Evolutionary conservation across 352 stramenopile species (phyloP), one percentile per base, ranked within the genome.

Genomic region (Pythium sukuiense): DNA sequence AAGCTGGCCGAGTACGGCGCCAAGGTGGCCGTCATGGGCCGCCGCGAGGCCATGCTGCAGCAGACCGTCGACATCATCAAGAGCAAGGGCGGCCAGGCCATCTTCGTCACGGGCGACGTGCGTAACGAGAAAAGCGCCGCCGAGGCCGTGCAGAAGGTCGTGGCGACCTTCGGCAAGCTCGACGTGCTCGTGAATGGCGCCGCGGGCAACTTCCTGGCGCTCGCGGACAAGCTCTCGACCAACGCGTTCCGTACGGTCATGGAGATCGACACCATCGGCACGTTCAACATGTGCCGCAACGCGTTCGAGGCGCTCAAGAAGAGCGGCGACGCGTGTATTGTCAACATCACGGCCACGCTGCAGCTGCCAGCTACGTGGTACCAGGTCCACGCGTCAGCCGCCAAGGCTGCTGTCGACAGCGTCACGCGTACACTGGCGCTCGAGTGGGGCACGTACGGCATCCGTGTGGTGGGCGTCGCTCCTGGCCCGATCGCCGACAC

Each of bases 161-260:
- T 97, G 7, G 65, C 75, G 16, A 68, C 80, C 27, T 98, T 92
- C 67, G 94, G 93, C 30, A 84, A 82, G 60, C 74, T 99, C 7
- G 88, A 98, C 73, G 92, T 98, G 69, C 73, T 99, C 18, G 83
- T 99, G 14, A 99, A 99, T 74, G 85, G 88, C 35, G 96, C 96
- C 0, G 96, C 96, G 0, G 96, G 96, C 59, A 99, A 99, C 72
- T 99, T 99, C 76, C 66, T 99, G 48, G 77, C 82, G 53, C 67
- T 88, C 33, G 91, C 91, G 6, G 85, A 96, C 50, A 83, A 90
- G 59, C 70, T 99, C 35, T 93, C 76, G 43, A 95, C 91, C 3
- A 98, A 98, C 73, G 96, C 89, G 55, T 98, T 98, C 76, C 90
- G 89, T 58, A 99, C 97, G 8, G 96, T 99, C 6, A 90, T 99